phyloP scores from a whole-genome alignment of 371 early-diverging fungal species.

The Mortierella sp. region DNA sequence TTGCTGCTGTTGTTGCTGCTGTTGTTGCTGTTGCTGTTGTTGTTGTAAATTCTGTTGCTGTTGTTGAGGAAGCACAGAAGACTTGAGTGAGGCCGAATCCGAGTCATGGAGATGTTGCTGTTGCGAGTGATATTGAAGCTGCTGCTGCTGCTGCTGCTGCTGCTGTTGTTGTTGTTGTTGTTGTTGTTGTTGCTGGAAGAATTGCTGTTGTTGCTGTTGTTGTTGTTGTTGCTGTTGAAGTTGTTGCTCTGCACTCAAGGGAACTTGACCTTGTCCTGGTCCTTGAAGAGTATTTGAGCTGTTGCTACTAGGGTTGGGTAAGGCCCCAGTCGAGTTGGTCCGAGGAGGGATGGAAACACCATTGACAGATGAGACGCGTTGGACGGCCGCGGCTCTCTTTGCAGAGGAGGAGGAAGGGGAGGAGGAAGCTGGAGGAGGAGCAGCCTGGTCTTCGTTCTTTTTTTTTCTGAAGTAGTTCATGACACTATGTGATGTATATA shows the following conservation, averaged over 20 bases:
- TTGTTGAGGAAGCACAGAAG: conserved; percentile 11
- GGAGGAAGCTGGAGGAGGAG: conserved; percentile 16
- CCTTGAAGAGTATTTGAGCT: conserved; percentile 1
- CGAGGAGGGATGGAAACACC: conserved; percentile 26
- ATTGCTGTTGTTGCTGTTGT: conserved; percentile 3
- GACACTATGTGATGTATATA: not conserved
- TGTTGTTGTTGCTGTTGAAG: conserved; percentile 10
- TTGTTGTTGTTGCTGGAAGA: conserved; percentile 12
- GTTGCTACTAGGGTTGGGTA: not conserved
- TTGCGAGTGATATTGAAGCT: conserved; percentile 8
- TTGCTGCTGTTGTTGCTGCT: conserved; percentile 21
- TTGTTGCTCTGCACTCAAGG: conserved; percentile 10
- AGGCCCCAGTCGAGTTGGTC: conserved; percentile 9
- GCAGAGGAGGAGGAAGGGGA: conserved; percentile 7
- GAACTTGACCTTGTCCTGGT: not conserved
- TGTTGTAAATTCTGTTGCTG: conserved; percentile 8
- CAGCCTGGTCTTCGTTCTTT: conserved; percentile 34
- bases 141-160: conserved; percentile 6
- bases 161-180: conserved; percentile 13
- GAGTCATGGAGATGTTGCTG: conserved; percentile 15
- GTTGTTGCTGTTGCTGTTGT: conserved; percentile 18
- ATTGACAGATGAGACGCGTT: conserved; percentile 34
- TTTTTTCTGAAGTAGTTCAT: conserved; percentile 34
- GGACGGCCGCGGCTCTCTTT: conserved; percentile 2
- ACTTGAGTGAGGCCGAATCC: conserved; percentile 2